Base-by-base conservation (phyloP, 108 stramenopile species). In the Skeletonema grethae region DNA sequence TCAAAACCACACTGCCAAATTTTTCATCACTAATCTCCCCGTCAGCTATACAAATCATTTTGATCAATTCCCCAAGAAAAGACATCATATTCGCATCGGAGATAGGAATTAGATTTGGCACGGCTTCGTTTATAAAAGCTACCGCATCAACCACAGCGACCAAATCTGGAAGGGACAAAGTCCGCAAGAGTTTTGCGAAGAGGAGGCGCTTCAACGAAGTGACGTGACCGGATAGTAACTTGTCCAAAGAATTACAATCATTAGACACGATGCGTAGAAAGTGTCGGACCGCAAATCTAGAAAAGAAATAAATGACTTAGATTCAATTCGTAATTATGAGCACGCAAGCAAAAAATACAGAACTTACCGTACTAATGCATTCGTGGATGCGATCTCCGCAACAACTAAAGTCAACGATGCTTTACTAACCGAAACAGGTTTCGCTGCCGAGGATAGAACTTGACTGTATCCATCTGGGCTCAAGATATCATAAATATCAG, bases 11-110 rank as follows among this genome's bases (percentile, higher is more conserved):
- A 28, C 83, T 87, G 20, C 67, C 55, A 13, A 88, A 80, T 45
- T 63, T 82, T 24, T 79, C 35, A 66, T 92, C 94, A 2, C 79
- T 74, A 84, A 95, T 90, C 70, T 92, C 94, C 13, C 93, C 94
- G 69, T 95, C 94, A 43, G 94, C 91, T 63, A 95, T 88, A 13
- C 91, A 92, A 3, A 84, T 72, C 90, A 92, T 90, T 65, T 95
- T 95, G 9, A 95, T 61, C 1, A 90, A 70, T 67, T 95, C 94
- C 4, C 91, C 89, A 10, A 92, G 65, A 55, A 95, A 91, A 13
- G 87, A 85, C 5, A 92, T 67, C 15, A 90, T 72, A 39, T 90
- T 88, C 29, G 86, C 81, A 64, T 95, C 91, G 12, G 79, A 58
- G 46, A 91, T 63, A 7, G 87, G 82, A 48, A 90, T 72, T 1